Evolutionary conservation across 768 basidiomycete species (phyloP), one percentile per base, ranked within the genome.

Genomic region (Strobilomyces echinocephalus): DNA sequence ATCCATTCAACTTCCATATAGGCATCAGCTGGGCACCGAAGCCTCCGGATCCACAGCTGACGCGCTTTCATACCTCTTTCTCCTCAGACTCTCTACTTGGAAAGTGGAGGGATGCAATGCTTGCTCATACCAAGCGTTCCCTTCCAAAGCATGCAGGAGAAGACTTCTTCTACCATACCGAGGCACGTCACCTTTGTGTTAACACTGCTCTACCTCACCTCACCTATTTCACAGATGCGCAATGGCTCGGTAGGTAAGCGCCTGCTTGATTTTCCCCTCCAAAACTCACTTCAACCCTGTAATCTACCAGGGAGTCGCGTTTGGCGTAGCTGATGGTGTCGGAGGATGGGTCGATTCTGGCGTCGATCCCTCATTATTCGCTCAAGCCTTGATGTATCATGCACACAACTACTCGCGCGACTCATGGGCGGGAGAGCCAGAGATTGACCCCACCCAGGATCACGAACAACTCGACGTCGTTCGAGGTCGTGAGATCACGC

Each of bases 321-420:
- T 97, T 49, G 92, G 91, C 35, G 81, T 97, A 5, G 90, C 93
- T 36, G 94, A 97, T 61, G 94, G 94, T 18, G 93, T 97, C 5
- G 93, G 93, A 2, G 93, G 94, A 18, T 97, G 95, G 95, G 79
- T 82, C 45, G 81, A 85, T 35, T 80, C 81, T 26, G 88, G 91
- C 15, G 80, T 91, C 49, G 92, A 97, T 70, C 91, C 91, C 1
- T 85, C 91, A 0, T 73, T 95, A 42, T 97, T 95, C 73, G 85
- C 92, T 1, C 94, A 97, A 71, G 82, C 90, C 0, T 74, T 97
- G 47, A 93, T 95, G 88, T 94, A 85, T 69, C 85, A 89, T 69
- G 84, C 89, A 3, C 81, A 87, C 66, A 79, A 81, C 43, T 88
- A 85, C 65, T 81, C 85, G 11, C 77, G 78, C 56, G 79, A 75